Evolutionary conservation across 2,329 filamentous ascomycete species (phyloP), one percentile per base, ranked within the genome.

Genomic region (Colletotrichum magnum): DNA sequence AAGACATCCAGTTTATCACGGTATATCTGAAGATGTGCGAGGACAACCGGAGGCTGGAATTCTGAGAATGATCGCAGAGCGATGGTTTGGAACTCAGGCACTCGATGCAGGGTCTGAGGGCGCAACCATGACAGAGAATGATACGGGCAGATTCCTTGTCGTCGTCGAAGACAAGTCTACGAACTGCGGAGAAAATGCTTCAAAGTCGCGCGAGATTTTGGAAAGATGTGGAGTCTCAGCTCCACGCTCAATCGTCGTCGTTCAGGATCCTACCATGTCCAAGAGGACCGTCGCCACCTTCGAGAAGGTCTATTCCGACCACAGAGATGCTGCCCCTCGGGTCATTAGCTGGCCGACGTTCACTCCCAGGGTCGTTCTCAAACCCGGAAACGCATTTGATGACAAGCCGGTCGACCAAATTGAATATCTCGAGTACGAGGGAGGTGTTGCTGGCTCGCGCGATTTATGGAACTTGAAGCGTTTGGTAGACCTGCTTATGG

Each of bases 201-300:
- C 72, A 2, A 75, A 82, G 50, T 79, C 77, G 21, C 72, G 75
- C 5, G 75, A 75, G 7, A 61, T 83, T 5, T 76, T 85, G 1
- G 77, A 80, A n/a, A 64, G 57, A 3, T 70, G 73, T 6, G 75
- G 74, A 0, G 56, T 81, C 2, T 39, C 62, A 1, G 54, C 47
- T 5, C 74, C 75, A 0, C 68, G 67, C 3, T 77, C 75, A 0
- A 74, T 77, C 36, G 66, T 84, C 10, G 72, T 85, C 13, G 76
- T 82, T 10, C 83, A 85, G 70, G 83, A 85, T 71, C 82, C 83
- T 0, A 85, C 83, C 0, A 85, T 85, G 83, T 78, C 78, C 52
- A 70, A 78, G 28, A 74, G 82, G 10, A 84, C 83, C 0, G 74
- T 77, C 2, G 80, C 80, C 2, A 81, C 81, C 2, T 85, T 85